phyloP scores from a whole-genome alignment of 345 rosid species.

The Acer saccharum region DNA sequence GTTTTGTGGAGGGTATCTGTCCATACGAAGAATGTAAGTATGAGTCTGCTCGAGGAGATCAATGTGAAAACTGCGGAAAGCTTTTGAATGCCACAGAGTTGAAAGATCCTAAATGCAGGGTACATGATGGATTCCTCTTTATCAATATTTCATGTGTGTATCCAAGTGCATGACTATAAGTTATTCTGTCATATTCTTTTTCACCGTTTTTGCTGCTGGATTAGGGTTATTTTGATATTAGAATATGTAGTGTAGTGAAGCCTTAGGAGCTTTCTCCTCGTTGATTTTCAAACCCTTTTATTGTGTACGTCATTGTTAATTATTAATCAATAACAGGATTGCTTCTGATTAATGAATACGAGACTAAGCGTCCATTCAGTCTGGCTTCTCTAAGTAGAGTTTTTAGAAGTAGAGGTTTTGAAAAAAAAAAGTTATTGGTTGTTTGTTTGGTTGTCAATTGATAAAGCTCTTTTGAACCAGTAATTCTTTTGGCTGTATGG shows the following conservation, averaged over 20 bases:
- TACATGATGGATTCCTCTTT: slow-evolving; percentile 19
- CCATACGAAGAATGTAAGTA: slow-evolving; percentile 73
- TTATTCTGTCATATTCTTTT: not conserved
- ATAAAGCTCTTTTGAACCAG: not conserved
- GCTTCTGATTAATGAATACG: not conserved
- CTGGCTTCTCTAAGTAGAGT: not conserved
- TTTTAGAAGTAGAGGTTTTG: not conserved
- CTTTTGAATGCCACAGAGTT: slow-evolving; percentile 90
- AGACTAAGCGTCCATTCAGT: not conserved
- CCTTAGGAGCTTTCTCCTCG: not conserved
- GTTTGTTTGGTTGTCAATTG: not conserved
- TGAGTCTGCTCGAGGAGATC: slow-evolving; percentile 96
- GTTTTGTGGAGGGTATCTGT: slow-evolving; percentile 92
- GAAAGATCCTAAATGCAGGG: slow-evolving; percentile 92
- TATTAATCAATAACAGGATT: not conserved
- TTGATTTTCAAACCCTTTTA: not conserved
- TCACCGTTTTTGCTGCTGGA: not conserved
- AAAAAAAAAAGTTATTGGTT: not conserved
- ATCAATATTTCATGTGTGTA: not conserved
- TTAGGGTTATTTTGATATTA: not conserved
- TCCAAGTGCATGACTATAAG: not conserved
- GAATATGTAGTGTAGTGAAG: not conserved
- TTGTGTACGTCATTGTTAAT: not conserved
- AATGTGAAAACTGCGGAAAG: slow-evolving; percentile 91
- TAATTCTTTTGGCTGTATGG: too few species aligned